phyloP scores from a whole-genome alignment of 2,329 filamentous ascomycete species.

The Diaporthe caulivora region DNA sequence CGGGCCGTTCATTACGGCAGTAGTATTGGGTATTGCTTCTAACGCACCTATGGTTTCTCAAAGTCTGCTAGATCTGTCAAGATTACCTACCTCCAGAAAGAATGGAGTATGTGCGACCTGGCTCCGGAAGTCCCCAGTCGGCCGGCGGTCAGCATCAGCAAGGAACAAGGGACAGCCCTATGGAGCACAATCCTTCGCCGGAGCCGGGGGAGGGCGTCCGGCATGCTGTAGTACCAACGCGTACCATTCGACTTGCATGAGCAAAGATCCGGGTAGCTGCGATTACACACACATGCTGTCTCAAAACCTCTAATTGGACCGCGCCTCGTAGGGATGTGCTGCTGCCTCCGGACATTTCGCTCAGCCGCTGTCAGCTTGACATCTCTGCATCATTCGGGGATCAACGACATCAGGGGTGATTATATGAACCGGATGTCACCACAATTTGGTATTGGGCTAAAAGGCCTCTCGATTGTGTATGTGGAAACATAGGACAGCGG shows the following conservation, averaged over 20 bases:
- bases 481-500: not conserved
- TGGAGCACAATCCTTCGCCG: not conserved
- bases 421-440: not conserved
- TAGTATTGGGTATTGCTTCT: not conserved
- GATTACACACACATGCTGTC: not conserved
- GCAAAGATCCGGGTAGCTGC: not conserved
- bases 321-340: constrained; percentile 14
- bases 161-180: constrained; percentile 2
- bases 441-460: not conserved
- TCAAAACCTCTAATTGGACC: not conserved
- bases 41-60: not conserved
- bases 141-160: constrained; percentile 17
- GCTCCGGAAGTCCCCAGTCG: constrained; percentile 21
- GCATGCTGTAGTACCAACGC: not conserved
- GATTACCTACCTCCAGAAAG: not conserved
- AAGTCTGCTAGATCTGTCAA: not conserved
- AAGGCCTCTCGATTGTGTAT: not conserved
- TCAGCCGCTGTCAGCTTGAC: constrained; percentile 1
- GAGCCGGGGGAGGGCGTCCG: constrained; percentile 12
- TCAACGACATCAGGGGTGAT: not conserved
- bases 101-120: not conserved
- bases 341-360: constrained; percentile 19
- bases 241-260: constrained; percentile 1
- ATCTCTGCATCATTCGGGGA: not conserved
- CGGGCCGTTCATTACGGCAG: not conserved